These are phyloP conservation scores for Aureobasidium sp. DNA, from an alignment of 2,329 filamentous ascomycete genomes.

Conservation along the genomic window DNA sequence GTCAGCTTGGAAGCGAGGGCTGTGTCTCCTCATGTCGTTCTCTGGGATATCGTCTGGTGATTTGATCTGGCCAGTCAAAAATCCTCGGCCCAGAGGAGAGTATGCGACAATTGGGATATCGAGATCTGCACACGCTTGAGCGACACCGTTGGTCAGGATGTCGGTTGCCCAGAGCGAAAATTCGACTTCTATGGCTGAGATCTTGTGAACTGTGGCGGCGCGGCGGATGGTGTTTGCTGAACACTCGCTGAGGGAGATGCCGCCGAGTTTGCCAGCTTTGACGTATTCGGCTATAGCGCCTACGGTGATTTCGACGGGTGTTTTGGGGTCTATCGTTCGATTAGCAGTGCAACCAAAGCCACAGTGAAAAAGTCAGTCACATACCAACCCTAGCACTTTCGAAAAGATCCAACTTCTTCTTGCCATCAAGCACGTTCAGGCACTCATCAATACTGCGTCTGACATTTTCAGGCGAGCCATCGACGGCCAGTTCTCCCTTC, in stretches of 20 bases:
- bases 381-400: slow-evolving; percentile 42
- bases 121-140: slow-evolving; percentile 51
- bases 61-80: slow-evolving; percentile 49
- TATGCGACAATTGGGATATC: slow-evolving; percentile 66
- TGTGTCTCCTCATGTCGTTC: slow-evolving; percentile 38
- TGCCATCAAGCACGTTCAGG: slow-evolving; percentile 38
- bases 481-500: slow-evolving; percentile 30
- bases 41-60: slow-evolving; percentile 49
- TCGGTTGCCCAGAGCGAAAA: slow-evolving; percentile 52
- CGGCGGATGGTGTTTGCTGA: slow-evolving; percentile 40
- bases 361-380: too few species aligned
- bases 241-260: slow-evolving; percentile 41
- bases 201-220: slow-evolving; percentile 47
- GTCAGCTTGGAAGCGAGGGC: slow-evolving; percentile 56
- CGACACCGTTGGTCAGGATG: slow-evolving; percentile 52
- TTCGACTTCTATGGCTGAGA: slow-evolving; percentile 55
- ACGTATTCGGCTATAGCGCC: slow-evolving; percentile 34
- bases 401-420: slow-evolving; percentile 45
- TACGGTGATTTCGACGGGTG: slow-evolving; percentile 41
- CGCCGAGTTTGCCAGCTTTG: slow-evolving; percentile 36
- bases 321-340: slow-evolving; percentile 34
- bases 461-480: slow-evolving; percentile 37
- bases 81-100: slow-evolving; percentile 60
- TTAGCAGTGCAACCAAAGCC: background rate
- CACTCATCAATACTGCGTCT: slow-evolving; percentile 41